Percentiles rank a stretch among this genome's conserved stretches.
These are phyloP conservation scores for Chaetomium tenue DNA, from an alignment of 495 filamentous ascomycete genomes.

Conservation along the genomic window DNA sequence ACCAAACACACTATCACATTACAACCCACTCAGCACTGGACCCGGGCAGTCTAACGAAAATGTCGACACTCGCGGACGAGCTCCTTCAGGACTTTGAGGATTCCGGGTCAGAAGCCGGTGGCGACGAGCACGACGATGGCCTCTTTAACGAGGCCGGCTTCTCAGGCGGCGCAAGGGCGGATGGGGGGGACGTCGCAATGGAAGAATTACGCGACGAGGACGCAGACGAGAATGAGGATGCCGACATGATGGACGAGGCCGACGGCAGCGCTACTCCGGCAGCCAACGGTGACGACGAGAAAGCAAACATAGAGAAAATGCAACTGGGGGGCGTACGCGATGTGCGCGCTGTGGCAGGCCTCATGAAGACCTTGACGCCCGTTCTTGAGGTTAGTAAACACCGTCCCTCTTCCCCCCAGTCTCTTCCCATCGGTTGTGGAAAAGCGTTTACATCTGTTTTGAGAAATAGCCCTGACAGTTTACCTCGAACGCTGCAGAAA, in stretches of 20 bases:
- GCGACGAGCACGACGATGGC: conserved; percentile 50
- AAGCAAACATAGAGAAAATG: conserved; percentile 77
- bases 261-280: conserved; percentile 34
- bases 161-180: conserved; percentile 23
- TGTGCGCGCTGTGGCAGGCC: conserved; percentile 67
- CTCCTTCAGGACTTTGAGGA: conserved; percentile 88
- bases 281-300: conserved; percentile 66
- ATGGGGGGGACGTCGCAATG: conserved; percentile 31
- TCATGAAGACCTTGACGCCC: conserved; percentile 75
- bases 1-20: background rate
- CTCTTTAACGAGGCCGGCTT: conserved; percentile 37
- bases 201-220: conserved; percentile 39
- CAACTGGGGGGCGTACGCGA: conserved; percentile 67
- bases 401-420: conserved; percentile 17
- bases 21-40: background rate
- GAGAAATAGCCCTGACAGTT: conserved; percentile 59
- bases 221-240: conserved; percentile 46
- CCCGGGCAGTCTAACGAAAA: conserved; percentile 32
- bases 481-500: conserved; percentile 58
- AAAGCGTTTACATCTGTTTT: conserved; percentile 50
- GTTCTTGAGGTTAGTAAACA: conserved; percentile 68
- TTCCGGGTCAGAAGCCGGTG: conserved; percentile 60
- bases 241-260: conserved; percentile 52
- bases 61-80: conserved; percentile 80
- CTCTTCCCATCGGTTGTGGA: conserved; percentile 28